Evolutionary conservation across 2,329 filamentous ascomycete genomes (phyloP).

Genomic region (Aspergillus tubingensis): DNA sequence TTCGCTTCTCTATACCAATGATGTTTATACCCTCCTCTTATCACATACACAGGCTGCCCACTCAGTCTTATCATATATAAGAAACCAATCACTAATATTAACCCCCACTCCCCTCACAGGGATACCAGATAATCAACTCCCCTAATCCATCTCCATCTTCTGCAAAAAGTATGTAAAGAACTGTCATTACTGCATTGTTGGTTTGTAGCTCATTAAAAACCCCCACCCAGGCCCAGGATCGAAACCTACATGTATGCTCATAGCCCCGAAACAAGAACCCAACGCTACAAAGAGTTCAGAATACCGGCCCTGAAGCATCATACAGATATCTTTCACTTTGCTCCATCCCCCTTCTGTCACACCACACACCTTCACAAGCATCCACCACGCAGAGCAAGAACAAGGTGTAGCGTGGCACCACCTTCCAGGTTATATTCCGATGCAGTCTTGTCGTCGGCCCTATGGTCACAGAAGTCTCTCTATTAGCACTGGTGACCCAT

Average conservation of each 20-base stretch:
- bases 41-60: not conserved
- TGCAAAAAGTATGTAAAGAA: not conserved
- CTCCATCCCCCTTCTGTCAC: not conserved
- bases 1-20: no score
- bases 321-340: not conserved
- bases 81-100: not conserved
- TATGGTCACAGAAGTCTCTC: constrained; percentile 39
- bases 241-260: not conserved
- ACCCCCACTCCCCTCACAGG: not conserved
- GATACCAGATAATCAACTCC: no score
- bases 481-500: not conserved
- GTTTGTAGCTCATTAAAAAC: constrained; percentile 7
- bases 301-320: not conserved
- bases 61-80: not conserved
- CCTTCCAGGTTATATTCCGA: constrained; percentile 87
- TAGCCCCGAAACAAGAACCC: no score
- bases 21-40: not conserved
- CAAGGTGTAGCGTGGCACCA: constrained; percentile 90
- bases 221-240: not conserved
- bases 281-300: not conserved
- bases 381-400: constrained; percentile 89
- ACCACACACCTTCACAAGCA: constrained; percentile 1
- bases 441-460: constrained; percentile 93
- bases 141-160: not conserved
- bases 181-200: constrained; percentile 15